Evolutionary conservation across 1,284 basidiomycete genomes (phyloP).

Genomic region (Ceratobasidium sp.): DNA sequence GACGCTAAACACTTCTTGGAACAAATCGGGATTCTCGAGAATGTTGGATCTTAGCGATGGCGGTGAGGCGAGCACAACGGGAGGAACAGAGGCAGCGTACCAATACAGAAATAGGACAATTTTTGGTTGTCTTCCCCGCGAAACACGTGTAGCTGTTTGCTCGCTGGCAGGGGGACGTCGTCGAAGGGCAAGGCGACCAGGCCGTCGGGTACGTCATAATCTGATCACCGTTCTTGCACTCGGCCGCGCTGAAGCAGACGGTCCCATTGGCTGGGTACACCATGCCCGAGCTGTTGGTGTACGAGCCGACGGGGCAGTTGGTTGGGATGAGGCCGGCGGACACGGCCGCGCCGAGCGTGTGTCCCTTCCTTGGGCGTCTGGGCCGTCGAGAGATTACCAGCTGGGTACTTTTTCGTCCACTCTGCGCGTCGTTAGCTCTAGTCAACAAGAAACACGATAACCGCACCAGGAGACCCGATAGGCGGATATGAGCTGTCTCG

Average conservation of each 20-base stretch:
- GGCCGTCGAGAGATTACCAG: constrained; percentile 54
- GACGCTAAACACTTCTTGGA: constrained; percentile 66
- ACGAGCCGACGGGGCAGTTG: constrained; percentile 67
- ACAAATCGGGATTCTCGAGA: constrained; percentile 66
- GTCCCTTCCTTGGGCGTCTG: constrained; percentile 73
- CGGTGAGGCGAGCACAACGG: too few species aligned
- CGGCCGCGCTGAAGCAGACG: constrained; percentile 71
- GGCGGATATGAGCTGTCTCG: constrained; percentile 64
- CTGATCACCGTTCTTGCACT: constrained; percentile 70
- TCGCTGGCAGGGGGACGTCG: constrained; percentile 76
- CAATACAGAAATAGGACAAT: constrained; percentile 50
- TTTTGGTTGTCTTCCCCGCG: constrained; percentile 55
- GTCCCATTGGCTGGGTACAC: constrained; percentile 45
- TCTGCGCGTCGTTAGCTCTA: constrained; percentile 19
- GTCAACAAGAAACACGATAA: background rate
- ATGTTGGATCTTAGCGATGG: constrained; percentile 77
- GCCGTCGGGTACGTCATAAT: constrained; percentile 78
- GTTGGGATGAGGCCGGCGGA: constrained; percentile 77
- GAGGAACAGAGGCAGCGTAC: constrained; percentile 49
- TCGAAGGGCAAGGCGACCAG: constrained; percentile 68
- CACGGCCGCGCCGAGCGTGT: constrained; percentile 74
- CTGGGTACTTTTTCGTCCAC: constrained; percentile 48
- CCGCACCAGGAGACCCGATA: constrained; percentile 71
- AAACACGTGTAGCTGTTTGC: constrained; percentile 51
- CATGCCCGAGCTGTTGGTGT: constrained; percentile 15